Evolutionary conservation across 768 basidiomycete genomes (phyloP).

Genomic region (Trametes villosa): DNA sequence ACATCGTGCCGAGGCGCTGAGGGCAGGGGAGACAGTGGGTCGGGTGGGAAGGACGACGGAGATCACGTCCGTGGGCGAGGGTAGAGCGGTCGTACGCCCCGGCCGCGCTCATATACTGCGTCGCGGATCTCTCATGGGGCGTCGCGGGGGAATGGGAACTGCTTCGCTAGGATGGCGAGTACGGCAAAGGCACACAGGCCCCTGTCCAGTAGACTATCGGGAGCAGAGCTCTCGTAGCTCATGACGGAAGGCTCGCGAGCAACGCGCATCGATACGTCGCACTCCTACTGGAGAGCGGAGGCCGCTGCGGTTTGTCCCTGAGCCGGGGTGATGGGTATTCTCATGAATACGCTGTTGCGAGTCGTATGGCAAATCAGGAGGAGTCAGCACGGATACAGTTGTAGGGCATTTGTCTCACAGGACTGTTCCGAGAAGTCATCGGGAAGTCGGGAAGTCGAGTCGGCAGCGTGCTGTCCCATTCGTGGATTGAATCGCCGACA

Average conservation of each 20-base stretch:
- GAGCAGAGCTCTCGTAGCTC: background rate
- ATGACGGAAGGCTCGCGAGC: background rate
- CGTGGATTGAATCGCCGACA: background rate
- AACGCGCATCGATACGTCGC: background rate
- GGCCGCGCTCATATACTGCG: conserved; percentile 7
- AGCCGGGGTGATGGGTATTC: background rate
- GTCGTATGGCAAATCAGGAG: background rate
- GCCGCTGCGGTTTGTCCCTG: background rate
- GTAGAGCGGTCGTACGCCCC: conserved; percentile 3
- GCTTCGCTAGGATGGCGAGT: background rate
- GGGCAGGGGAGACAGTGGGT: background rate
- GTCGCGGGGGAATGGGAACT: background rate
- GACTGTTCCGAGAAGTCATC: background rate
- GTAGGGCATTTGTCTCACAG: background rate
- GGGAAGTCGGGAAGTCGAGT: background rate
- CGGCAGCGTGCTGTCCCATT: background rate
- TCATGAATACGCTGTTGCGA: background rate
- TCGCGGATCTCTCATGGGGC: conserved; percentile 1
- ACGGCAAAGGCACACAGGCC: background rate
- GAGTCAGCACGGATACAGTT: background rate
- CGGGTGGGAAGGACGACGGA: conserved; percentile 5
- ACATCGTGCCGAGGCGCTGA: conserved; percentile 5
- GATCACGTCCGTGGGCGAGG: conserved; percentile 6
- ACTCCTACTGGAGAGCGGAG: background rate
- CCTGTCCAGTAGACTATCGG: conserved; percentile 3